Evolutionary conservation across 345 rosid species (phyloP).

Genomic region (Lumnitzera racemosa): DNA sequence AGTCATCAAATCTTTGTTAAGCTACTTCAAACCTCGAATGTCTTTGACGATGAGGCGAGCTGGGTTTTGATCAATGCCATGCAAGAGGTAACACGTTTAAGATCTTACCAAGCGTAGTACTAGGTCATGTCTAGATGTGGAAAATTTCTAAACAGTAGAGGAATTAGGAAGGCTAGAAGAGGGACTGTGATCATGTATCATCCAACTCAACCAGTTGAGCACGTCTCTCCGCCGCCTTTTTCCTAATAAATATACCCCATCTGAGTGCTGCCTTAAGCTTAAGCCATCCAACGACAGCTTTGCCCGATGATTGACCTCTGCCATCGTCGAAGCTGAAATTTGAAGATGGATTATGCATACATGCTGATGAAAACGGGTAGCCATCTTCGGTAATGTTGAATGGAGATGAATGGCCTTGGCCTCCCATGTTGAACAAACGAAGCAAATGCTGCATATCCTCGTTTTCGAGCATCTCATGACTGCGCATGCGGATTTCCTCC

Average conservation of each 20-base stretch:
- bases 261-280: conserved; percentile 97
- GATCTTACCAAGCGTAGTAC: too few species aligned
- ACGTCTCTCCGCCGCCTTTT: conserved; percentile 89
- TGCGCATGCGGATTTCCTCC: conserved; percentile 77
- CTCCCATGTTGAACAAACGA: conserved; percentile 63
- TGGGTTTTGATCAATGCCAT: too few species aligned
- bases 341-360: conserved; percentile 33
- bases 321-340: conserved; percentile 37
- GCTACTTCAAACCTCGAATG: too few species aligned
- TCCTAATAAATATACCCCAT: conserved; percentile 90
- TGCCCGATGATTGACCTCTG: conserved; percentile 53
- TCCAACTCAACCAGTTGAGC: conserved; percentile 85
- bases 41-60: too few species aligned
- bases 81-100: too few species aligned
- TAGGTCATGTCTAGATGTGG: too few species aligned
- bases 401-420: conserved; percentile 34
- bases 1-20: too few species aligned
- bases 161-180: background rate
- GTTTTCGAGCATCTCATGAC: conserved; percentile 79
- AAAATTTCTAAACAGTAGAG: background rate
- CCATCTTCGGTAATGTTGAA: conserved; percentile 43
- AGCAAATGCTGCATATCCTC: conserved; percentile 95
- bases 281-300: conserved; percentile 93
- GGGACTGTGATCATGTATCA: conserved; percentile 14
- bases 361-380: conserved; percentile 35